A percentile compares a stretch with the other conserved stretches of the same genome.
phyloP scores from a whole-genome alignment of 768 basidiomycete genomes.

The Baorangia bicolor region DNA sequence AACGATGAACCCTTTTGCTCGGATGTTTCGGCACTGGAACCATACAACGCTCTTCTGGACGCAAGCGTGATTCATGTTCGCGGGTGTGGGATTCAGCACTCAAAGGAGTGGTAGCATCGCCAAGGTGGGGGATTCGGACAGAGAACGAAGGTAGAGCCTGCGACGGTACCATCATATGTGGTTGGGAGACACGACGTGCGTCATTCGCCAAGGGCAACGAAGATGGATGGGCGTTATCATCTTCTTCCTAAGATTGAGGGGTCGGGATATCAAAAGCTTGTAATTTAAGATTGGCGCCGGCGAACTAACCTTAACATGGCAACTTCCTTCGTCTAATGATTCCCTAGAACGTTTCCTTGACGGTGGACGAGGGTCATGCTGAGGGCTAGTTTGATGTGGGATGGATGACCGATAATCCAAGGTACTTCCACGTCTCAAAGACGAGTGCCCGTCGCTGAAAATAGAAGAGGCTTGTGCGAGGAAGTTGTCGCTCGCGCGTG shows the following conservation, averaged over 20 bases:
- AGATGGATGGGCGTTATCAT: conserved; percentile 17
- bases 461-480: conserved; percentile 33
- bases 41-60: conserved; percentile 25
- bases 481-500: conserved; percentile 34
- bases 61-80: conserved; percentile 22
- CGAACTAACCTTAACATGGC: conserved; percentile 31
- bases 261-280: conserved; percentile 22
- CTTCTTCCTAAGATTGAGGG: conserved; percentile 31
- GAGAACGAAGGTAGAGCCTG: conserved; percentile 18
- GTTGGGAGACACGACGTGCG: conserved; percentile 22
- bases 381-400: conserved; percentile 17
- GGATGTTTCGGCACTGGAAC: conserved; percentile 20
- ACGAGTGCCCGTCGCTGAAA: conserved; percentile 24
- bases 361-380: conserved; percentile 20
- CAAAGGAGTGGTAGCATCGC: conserved; percentile 7
- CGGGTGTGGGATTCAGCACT: conserved; percentile 16
- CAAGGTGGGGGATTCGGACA: conserved; percentile 15
- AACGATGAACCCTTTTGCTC: conserved; percentile 29
- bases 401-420: conserved; percentile 18
- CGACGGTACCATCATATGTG: conserved; percentile 25
- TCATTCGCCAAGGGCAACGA: conserved; percentile 23
- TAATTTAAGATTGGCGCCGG: conserved; percentile 31
- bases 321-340: conserved; percentile 26
- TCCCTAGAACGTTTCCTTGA: conserved; percentile 36
- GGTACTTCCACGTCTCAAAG: conserved; percentile 16